phyloP scores from a whole-genome alignment of 1,284 basidiomycete species.

The Ceratobasidium sp. region DNA sequence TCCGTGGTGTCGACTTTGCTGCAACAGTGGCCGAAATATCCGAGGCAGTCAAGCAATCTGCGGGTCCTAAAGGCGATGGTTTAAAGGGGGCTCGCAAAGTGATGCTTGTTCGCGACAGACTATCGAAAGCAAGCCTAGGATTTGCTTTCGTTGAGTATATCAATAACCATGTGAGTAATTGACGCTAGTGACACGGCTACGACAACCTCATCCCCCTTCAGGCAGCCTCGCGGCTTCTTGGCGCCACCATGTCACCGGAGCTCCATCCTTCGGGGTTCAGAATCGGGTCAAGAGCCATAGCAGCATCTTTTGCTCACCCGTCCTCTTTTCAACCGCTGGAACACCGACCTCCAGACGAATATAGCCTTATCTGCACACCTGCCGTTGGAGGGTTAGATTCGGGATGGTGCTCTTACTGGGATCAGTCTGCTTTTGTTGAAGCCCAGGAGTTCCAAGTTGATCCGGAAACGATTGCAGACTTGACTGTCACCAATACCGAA shows the following conservation, averaged over 20 bases:
- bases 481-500: constrained; percentile 51
- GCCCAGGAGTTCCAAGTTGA: constrained; percentile 85
- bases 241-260: constrained; percentile 83
- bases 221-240: constrained; percentile 81
- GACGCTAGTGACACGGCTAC: constrained; percentile 4
- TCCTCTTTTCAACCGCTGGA: constrained; percentile 83
- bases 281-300: constrained; percentile 87
- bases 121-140: constrained; percentile 86
- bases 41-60: constrained; percentile 78
- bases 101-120: constrained; percentile 87
- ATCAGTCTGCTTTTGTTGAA: constrained; percentile 78
- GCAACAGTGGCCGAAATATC: constrained; percentile 88
- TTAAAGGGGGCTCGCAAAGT: constrained; percentile 88
- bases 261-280: constrained; percentile 90
- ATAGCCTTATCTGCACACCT: constrained; percentile 73
- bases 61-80: constrained; percentile 76
- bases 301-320: constrained; percentile 89
- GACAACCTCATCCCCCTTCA: constrained; percentile 55
- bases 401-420: constrained; percentile 85
- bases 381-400: constrained; percentile 77
- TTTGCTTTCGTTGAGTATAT: constrained; percentile 94
- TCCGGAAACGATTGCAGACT: constrained; percentile 61
- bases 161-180: constrained; percentile 75
- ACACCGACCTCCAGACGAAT: constrained; percentile 72
- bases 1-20: constrained; percentile 89